A percentile compares a stretch with the other conserved stretches of the same genome.
These are phyloP conservation scores for Comarum palustre DNA, from an alignment of 306 rosid species.

Conservation along the genomic window DNA sequence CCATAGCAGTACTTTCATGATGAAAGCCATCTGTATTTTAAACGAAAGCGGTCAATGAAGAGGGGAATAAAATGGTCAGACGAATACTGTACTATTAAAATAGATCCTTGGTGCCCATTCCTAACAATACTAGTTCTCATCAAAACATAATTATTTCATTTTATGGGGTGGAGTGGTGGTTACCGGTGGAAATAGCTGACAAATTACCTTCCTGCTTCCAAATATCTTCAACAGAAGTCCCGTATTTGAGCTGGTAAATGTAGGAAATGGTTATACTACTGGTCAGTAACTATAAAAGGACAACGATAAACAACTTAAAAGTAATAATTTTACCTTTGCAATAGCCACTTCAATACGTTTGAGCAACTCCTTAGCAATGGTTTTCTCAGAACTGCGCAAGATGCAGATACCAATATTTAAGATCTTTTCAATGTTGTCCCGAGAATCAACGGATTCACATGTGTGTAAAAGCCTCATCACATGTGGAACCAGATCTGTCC, in stretches of 20 bases:
- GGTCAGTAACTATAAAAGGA: slow-evolving; percentile 16
- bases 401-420: slow-evolving; percentile 59
- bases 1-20: slow-evolving; percentile 31
- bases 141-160: slow-evolving; percentile 6
- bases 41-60: slow-evolving; percentile 23
- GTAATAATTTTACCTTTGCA: slow-evolving; percentile 54
- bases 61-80: slow-evolving; percentile 1
- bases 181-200: slow-evolving; percentile 43
- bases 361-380: slow-evolving; percentile 46
- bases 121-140: slow-evolving; percentile 5
- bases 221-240: slow-evolving; percentile 46
- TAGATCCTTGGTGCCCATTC: slow-evolving; percentile 10
- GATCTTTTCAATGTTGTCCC: slow-evolving; percentile 50
- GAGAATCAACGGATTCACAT: slow-evolving; percentile 49
- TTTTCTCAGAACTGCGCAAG: slow-evolving; percentile 62
- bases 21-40: slow-evolving; percentile 35
- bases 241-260: slow-evolving; percentile 58
- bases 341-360: slow-evolving; percentile 43
- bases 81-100: not conserved
- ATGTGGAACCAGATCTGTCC: slow-evolving; percentile 64
- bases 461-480: slow-evolving; percentile 44
- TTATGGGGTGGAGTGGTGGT: slow-evolving; percentile 4
- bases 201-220: slow-evolving; percentile 42
- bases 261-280: slow-evolving; percentile 38
- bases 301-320: slow-evolving; percentile 9